Percentiles rank a stretch among this genome's conserved stretches.
These are phyloP conservation scores for Lachnellula hyalina DNA, from an alignment of 2,329 filamentous ascomycete species.

Conservation along the genomic window DNA sequence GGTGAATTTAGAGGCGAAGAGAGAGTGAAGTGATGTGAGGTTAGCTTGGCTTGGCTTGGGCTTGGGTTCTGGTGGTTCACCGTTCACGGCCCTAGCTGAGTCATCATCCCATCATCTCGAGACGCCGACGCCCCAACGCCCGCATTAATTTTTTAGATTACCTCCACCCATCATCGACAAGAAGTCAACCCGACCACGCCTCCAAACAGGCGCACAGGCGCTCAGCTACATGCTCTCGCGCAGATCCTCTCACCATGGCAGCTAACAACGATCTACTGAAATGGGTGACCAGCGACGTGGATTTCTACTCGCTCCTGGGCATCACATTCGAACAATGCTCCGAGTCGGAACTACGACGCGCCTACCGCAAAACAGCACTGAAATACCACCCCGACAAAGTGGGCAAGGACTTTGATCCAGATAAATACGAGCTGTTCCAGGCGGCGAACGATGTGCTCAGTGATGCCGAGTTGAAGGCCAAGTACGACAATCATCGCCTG, in stretches of 20 bases:
- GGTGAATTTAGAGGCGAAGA: no score
- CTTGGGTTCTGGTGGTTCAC: no score
- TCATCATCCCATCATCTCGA: no score
- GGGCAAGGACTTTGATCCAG: conserved; percentile 65
- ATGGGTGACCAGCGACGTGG: conserved; percentile 30
- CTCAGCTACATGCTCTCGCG: not conserved
- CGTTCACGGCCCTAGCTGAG: no score
- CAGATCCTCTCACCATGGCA: conserved; percentile 18
- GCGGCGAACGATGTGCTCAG: conserved; percentile 81
- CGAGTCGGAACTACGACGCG: conserved; percentile 35
- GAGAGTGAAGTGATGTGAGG: no score
- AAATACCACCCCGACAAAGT: conserved; percentile 94
- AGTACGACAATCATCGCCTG: conserved; percentile 73
- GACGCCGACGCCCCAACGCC: no score
- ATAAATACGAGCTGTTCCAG: conserved; percentile 79
- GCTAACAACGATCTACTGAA: conserved; percentile 29
- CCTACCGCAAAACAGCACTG: conserved; percentile 80
- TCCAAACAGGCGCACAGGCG: not conserved
- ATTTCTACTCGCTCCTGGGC: conserved; percentile 32
- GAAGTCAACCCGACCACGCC: not conserved
- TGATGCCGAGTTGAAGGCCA: conserved; percentile 62
- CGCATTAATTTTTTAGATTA: no score
- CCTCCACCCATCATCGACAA: not conserved
- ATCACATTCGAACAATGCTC: conserved; percentile 24
- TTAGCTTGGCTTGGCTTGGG: no score